phyloP scores from a whole-genome alignment of 108 stramenopile species.

The Licmophora abbreviata region DNA sequence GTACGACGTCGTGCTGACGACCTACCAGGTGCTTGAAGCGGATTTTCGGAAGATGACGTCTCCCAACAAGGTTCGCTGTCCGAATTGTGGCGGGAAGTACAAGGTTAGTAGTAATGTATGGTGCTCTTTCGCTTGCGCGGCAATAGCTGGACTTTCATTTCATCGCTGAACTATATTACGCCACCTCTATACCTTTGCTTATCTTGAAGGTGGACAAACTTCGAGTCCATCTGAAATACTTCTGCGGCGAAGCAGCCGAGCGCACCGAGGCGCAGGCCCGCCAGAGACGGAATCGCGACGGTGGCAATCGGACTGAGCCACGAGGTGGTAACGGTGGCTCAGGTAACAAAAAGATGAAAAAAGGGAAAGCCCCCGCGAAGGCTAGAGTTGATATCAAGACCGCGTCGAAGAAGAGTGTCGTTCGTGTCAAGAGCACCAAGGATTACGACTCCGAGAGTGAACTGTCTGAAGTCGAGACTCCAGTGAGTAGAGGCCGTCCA shows the following conservation, averaged over 20 bases:
- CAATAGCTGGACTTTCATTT: too few relatives aligned
- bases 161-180: background rate
- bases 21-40: constrained; percentile 92
- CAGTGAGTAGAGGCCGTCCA: constrained; percentile 9
- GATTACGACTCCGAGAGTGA: constrained; percentile 56
- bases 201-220: constrained; percentile 65
- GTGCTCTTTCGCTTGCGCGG: too few relatives aligned
- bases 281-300: constrained; percentile 56
- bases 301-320: constrained; percentile 10
- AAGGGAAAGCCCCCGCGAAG: constrained; percentile 5
- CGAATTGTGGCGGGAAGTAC: constrained; percentile 88
- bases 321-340: constrained; percentile 13
- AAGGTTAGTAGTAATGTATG: constrained; percentile 26
- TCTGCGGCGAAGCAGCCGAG: constrained; percentile 89
- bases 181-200: background rate
- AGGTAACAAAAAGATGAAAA: constrained; percentile 24
- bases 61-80: constrained; percentile 85
- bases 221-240: constrained; percentile 88
- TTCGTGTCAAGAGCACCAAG: constrained; percentile 8
- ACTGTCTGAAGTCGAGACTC: constrained; percentile 15
- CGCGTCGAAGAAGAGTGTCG: constrained; percentile 24
- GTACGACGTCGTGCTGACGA: constrained; percentile 95
- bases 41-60: constrained; percentile 92
- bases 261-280: constrained; percentile 90
- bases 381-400: constrained; percentile 9